Base-by-base conservation (phyloP, 305 asterid species). In the Petunia hybrid region DNA sequence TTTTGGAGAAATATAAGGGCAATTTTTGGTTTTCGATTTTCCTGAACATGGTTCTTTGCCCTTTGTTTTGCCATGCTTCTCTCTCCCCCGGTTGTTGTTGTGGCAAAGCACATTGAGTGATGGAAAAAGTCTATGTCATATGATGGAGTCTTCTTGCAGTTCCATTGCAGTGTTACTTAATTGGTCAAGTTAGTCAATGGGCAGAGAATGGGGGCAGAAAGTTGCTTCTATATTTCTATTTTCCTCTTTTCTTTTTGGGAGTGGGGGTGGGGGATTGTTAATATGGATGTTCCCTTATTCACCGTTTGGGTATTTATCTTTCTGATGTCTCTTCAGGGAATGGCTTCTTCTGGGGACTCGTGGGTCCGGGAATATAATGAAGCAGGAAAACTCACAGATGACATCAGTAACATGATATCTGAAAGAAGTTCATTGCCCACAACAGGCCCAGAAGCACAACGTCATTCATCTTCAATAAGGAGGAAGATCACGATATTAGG, bases 331-430 rank as follows among this genome's bases (percentile, higher is more conserved):
- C 62, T 48, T 53, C 87, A 91, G 91, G 81, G 78, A 81, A 94
- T 94, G 98, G 96, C 95, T 56, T 86, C 91, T 79, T 82, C 92
- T 6, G 92, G 88, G 57, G 99, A 96, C 77, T 78, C 93, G 1
- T 96, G 99, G 99, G 95, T 92, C 59, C 91, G 91, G 92, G 98
- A 96, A 86, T 96, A 93, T 85, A 94, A 91, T 84, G 97, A 94
- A 86, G 97, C 98, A 60, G 94, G 87, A 82, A 89, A 83, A 85
- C 98, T 96, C 85, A 90, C 95, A 8, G 98, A 96, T 56, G 97
- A 94, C 81, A 92, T 93, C 82, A 91, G 77, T 69, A 84, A 71
- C 86, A 96, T 96, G 99, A 92, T 96, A 82, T 92, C 97, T 41
- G 98, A 92, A 85, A 92, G 95, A 86, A 91, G 83, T 84, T 89